Conservation (phyloP, 2,329 filamentous ascomycete species). For the Fulvia fulva region DNA sequence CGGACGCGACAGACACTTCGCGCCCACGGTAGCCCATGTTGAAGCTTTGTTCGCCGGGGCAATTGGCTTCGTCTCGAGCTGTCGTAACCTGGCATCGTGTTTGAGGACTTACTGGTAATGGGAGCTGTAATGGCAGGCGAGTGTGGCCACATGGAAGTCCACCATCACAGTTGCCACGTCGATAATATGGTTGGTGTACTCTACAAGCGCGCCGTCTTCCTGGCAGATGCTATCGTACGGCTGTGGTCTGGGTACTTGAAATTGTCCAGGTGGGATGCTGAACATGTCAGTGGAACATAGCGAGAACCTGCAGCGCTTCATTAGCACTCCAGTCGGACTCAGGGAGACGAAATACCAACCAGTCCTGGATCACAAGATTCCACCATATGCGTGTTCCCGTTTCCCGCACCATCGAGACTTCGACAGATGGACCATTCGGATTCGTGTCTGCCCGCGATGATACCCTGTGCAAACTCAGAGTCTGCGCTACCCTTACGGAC, state of each 20-base stretch:
- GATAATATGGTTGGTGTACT: constrained; percentile 5
- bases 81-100: constrained; percentile 6
- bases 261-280: constrained; percentile 8
- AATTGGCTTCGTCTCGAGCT: not conserved
- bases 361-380: constrained; percentile 8
- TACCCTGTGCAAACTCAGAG: constrained; percentile 4
- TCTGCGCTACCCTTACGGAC: constrained; percentile 3
- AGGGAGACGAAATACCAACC: not conserved
- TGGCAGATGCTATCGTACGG: not conserved
- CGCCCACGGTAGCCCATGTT: not conserved
- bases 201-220: not conserved
- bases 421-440: not conserved
- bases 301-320: not conserved
- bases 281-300: constrained; percentile 5
- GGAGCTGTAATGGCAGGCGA: not conserved
- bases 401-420: not conserved
- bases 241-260: constrained; percentile 1
- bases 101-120: constrained; percentile 8
- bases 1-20: not conserved
- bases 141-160: constrained; percentile 7
- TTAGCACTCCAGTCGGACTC: no score
- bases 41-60: not conserved
- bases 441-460: not conserved
- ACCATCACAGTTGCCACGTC: constrained; percentile 2
- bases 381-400: constrained; percentile 7